Evolutionary conservation across 2,329 filamentous ascomycete genomes (phyloP).

Genomic region (Furcasterigmium furcatum): DNA sequence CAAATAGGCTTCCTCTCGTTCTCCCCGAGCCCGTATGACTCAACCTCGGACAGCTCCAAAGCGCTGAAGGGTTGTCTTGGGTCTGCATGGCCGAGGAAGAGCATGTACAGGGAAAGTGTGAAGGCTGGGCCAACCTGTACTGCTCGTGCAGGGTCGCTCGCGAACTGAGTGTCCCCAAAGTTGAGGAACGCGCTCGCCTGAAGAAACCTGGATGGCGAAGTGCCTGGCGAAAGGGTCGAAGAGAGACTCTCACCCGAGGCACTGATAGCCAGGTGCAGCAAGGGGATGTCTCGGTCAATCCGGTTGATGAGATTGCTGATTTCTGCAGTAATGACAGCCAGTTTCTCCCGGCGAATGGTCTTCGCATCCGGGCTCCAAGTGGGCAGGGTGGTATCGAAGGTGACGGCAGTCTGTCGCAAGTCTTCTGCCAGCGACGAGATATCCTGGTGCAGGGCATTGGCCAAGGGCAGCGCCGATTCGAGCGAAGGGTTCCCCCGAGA

Average conservation of each 20-base stretch:
- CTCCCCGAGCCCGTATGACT: conserved; percentile 40
- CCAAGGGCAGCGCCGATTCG: conserved; percentile 80
- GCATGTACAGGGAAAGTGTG: conserved; percentile 87
- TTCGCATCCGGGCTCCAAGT: too few species aligned
- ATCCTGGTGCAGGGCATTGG: conserved; percentile 77
- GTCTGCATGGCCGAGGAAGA: conserved; percentile 75
- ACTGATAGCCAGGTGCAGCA: conserved; percentile 91
- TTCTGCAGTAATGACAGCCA: conserved; percentile 59
- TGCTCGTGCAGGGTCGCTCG: conserved; percentile 55
- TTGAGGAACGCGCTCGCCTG: conserved; percentile 92
- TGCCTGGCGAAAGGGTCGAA: conserved; percentile 72
- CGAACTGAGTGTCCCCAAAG: conserved; percentile 77
- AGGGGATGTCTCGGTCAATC: conserved; percentile 87
- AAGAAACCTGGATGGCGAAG: conserved; percentile 85
- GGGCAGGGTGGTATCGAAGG: too few species aligned
- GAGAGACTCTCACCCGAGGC: conserved; percentile 88
- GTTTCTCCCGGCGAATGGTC: too few species aligned
- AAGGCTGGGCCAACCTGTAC: conserved; percentile 88
- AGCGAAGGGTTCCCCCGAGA: conserved; percentile 57
- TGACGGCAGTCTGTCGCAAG: too few species aligned
- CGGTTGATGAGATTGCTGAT: conserved; percentile 72
- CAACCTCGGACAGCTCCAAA: neutral
- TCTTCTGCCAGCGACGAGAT: conserved; percentile 66
- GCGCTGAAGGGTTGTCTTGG: neutral
- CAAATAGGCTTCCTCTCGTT: conserved; percentile 70